Conservation (phyloP, 2,329 filamentous ascomycete genomes). For the Hymenoscyphus fructigenus region DNA sequence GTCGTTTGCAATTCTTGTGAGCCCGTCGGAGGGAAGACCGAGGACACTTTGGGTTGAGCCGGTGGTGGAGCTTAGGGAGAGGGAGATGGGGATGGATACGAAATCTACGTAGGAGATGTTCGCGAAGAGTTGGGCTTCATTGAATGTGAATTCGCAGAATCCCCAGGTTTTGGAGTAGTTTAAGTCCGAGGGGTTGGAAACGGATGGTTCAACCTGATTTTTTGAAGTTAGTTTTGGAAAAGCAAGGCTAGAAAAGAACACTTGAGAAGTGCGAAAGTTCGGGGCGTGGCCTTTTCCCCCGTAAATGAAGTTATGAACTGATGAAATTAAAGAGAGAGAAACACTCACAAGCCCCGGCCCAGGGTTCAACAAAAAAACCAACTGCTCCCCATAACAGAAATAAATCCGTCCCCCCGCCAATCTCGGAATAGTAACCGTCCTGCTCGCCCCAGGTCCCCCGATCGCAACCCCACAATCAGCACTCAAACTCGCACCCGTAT, state of each 20-base stretch:
- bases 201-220: conserved; percentile 61
- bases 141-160: conserved; percentile 70
- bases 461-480: conserved; percentile 63
- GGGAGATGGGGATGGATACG: conserved; percentile 61
- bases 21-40: conserved; percentile 58
- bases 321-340: neutral
- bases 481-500: conserved; percentile 50
- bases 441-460: conserved; percentile 58
- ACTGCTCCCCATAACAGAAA: conserved; percentile 60
- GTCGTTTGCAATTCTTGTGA: conserved; percentile 53
- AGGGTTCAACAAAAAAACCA: conserved; percentile 70
- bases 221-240: neutral
- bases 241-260: no score
- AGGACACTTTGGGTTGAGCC: conserved; percentile 50
- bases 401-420: conserved; percentile 71
- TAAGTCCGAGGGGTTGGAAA: conserved; percentile 62
- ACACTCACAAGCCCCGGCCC: conserved; percentile 55
- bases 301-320: no score
- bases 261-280: neutral
- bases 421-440: conserved; percentile 64
- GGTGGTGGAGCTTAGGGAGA: conserved; percentile 46
- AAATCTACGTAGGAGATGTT: conserved; percentile 79
- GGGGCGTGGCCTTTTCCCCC: no score
- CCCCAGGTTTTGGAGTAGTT: conserved; percentile 64
- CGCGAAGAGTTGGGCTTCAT: conserved; percentile 58